Conservation (phyloP, 2,329 filamentous ascomycete species). For the Hymenoscyphus fraxineus region DNA sequence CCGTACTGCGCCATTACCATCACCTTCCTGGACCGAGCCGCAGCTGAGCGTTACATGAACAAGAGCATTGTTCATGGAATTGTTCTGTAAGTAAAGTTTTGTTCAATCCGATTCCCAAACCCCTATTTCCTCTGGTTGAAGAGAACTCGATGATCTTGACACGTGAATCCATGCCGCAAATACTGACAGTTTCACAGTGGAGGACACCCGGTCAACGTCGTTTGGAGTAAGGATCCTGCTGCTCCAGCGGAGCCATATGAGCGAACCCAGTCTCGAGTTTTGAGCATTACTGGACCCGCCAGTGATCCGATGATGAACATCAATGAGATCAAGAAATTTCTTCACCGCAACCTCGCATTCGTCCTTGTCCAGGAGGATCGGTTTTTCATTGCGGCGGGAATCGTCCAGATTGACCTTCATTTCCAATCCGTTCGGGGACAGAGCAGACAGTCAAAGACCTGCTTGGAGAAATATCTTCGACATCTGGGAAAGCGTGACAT, state of each 20-base stretch:
- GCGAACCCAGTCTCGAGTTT: background rate
- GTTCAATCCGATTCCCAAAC: too few species aligned
- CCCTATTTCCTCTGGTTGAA: too few species aligned
- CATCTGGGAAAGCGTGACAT: too few species aligned
- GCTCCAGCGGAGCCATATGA: background rate
- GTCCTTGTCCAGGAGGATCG: background rate
- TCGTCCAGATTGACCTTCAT: constrained; percentile 8
- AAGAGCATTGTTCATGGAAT: background rate
- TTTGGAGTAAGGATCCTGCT: constrained; percentile 1
- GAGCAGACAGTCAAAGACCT: constrained; percentile 8
- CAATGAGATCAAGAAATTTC: background rate
- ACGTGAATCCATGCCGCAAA: too few species aligned
- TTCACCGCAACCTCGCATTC: constrained; percentile 10
- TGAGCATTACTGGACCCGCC: background rate
- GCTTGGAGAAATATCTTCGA: background rate
- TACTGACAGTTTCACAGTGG: background rate
- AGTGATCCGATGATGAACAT: background rate
- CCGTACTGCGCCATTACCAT: background rate
- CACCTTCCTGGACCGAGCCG: background rate
- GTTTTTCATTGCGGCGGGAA: background rate
- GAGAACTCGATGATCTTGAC: too few species aligned
- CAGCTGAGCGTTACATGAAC: background rate
- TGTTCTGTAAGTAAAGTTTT: background rate
- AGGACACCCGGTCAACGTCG: background rate
- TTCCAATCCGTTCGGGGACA: constrained; percentile 19